These are phyloP conservation scores for Pseudocercospora fuligena DNA, from an alignment of 2,329 filamentous ascomycete species.

Conservation along the genomic window DNA sequence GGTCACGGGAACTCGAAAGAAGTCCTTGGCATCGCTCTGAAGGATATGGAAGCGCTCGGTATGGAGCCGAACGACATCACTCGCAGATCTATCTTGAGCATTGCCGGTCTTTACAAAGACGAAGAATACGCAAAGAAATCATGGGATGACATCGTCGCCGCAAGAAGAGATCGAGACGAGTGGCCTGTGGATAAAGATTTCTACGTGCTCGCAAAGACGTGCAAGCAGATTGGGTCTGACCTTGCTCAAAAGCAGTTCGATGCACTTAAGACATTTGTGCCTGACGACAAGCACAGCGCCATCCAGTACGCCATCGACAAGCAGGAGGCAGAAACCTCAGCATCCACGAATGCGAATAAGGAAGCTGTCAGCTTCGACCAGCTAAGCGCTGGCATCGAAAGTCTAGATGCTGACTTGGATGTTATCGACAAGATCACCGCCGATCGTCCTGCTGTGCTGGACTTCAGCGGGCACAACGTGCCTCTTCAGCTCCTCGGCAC, in stretches of 20 bases:
- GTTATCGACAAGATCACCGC: conserved; percentile 31
- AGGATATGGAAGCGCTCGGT: conserved; percentile 35
- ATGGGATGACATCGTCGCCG: conserved; percentile 40
- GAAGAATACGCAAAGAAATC: conserved; percentile 31
- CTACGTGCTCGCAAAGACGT: conserved; percentile 36
- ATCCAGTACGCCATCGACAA: conserved; percentile 22
- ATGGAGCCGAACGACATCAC: conserved; percentile 41
- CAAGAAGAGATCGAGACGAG: conserved; percentile 15
- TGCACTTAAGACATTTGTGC: conserved; percentile 16
- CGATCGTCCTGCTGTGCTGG: conserved; percentile 32
- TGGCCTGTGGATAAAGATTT: conserved; percentile 34
- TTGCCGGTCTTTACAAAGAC: conserved; percentile 42
- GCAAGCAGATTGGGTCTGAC: conserved; percentile 23
- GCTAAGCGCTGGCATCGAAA: conserved; percentile 19
- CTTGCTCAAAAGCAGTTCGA: conserved; percentile 33
- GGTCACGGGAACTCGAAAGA: conserved; percentile 37
- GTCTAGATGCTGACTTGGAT: conserved; percentile 32
- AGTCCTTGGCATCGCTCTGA: conserved; percentile 37
- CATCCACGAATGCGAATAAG: not conserved
- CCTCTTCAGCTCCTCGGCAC: conserved; percentile 43
- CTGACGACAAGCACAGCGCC: conserved; percentile 8
- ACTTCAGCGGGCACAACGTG: conserved; percentile 43
- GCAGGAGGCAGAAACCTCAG: not conserved
- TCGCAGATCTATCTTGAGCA: conserved; percentile 40
- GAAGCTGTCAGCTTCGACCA: conserved; percentile 12